phyloP scores from a whole-genome alignment of 1,284 basidiomycete species.

The Thelephora terrestris region DNA sequence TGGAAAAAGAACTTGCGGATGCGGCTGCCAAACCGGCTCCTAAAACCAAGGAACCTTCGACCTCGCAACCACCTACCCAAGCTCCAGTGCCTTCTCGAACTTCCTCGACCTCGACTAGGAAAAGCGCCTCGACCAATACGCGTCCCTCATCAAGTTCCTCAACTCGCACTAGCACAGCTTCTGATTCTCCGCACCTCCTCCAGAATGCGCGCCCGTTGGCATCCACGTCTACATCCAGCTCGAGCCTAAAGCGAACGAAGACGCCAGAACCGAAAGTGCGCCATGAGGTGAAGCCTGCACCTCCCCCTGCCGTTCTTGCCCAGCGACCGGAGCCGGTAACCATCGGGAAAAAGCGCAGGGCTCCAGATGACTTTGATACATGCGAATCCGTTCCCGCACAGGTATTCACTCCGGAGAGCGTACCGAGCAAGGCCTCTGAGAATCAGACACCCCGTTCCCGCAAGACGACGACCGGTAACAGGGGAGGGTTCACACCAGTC shows the following conservation, averaged over 20 bases:
- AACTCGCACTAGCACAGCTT: slow-evolving; percentile 24
- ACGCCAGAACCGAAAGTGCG: neutral
- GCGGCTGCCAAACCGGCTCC: slow-evolving; percentile 19
- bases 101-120: slow-evolving; percentile 6
- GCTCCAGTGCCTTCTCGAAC: slow-evolving; percentile 8
- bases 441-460: slow-evolving; percentile 46
- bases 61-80: slow-evolving; percentile 5
- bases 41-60: slow-evolving; percentile 11
- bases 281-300: too few species aligned
- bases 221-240: slow-evolving; percentile 5
- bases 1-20: slow-evolving; percentile 55
- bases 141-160: neutral
- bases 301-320: too few species aligned
- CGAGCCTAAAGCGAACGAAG: neutral
- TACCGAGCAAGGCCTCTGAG: slow-evolving; percentile 24
- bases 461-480: slow-evolving; percentile 42
- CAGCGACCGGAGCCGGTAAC: slow-evolving; percentile 12
- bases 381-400: slow-evolving; percentile 44
- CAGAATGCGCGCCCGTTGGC: slow-evolving; percentile 4
- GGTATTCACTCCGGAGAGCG: slow-evolving; percentile 46
- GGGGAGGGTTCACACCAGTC: slow-evolving; percentile 63
- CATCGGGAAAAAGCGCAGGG: slow-evolving; percentile 54
- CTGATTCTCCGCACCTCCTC: neutral
- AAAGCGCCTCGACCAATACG: slow-evolving; percentile 1
- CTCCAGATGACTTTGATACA: slow-evolving; percentile 63